Conservation (phyloP, 2,329 filamentous ascomycete genomes). For the Harringtonia aguacate region DNA sequence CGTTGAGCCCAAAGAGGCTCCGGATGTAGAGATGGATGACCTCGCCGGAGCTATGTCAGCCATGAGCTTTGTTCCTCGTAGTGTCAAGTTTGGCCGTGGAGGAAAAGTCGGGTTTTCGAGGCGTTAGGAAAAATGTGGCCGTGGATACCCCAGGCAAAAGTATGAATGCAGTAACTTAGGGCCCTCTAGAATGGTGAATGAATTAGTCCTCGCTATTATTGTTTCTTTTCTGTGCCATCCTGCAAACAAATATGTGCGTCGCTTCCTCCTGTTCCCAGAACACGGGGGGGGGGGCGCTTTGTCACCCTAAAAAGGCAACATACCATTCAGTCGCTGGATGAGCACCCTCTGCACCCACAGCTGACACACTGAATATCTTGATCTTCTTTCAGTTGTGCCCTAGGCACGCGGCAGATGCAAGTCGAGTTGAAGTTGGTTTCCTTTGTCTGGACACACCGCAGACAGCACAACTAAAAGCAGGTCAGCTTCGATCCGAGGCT, state of each 20-base stretch:
- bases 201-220: too few relatives aligned
- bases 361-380: slow-evolving; percentile 88
- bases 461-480: slow-evolving; percentile 64
- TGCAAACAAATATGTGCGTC: too few relatives aligned
- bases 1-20: not conserved
- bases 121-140: slow-evolving; percentile 19
- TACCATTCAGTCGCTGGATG: slow-evolving; percentile 35
- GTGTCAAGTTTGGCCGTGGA: slow-evolving; percentile 52
- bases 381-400: slow-evolving; percentile 78
- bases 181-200: too few relatives aligned
- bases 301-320: too few relatives aligned
- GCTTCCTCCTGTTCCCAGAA: too few relatives aligned
- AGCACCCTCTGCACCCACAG: slow-evolving; percentile 87
- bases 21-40: slow-evolving; percentile 38
- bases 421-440: slow-evolving; percentile 98
- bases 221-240: too few relatives aligned
- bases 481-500: slow-evolving; percentile 14
- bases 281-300: too few relatives aligned
- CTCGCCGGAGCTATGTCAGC: slow-evolving; percentile 60
- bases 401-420: slow-evolving; percentile 91
- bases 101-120: slow-evolving; percentile 42
- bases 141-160: too few relatives aligned
- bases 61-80: slow-evolving; percentile 59
- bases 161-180: too few relatives aligned
- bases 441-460: slow-evolving; percentile 97